phyloP scores from a whole-genome alignment of 257 asterid species.

The Solanum etuberosum region DNA sequence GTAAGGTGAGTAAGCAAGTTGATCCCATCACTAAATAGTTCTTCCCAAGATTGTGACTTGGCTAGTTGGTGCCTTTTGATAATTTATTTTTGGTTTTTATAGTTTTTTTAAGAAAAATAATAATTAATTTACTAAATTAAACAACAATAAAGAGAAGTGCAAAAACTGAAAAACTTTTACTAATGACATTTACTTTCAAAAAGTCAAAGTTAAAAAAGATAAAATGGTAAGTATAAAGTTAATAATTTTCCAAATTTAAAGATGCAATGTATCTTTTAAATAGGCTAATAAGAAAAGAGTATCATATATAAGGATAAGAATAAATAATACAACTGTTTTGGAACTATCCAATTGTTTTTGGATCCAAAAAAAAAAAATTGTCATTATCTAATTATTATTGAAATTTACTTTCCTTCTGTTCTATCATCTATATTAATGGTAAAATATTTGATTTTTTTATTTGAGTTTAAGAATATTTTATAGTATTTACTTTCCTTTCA shows the following conservation, averaged over 20 bases:
- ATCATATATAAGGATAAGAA: not conserved
- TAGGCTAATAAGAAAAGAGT: not conserved
- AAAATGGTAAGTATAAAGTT: not conserved
- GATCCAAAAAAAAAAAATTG: not conserved
- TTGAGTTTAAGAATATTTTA: not conserved
- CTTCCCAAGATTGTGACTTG: not conserved
- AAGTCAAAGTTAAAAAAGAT: not conserved
- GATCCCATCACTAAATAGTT: not conserved
- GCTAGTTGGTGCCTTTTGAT: not conserved
- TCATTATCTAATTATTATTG: not conserved
- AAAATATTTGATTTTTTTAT: accelerated
- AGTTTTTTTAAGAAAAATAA: not conserved
- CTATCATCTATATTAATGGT: not conserved
- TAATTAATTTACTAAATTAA: not conserved
- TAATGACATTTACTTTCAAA: not conserved
- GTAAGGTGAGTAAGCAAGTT: not conserved
- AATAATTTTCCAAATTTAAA: not conserved
- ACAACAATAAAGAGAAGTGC: not conserved
- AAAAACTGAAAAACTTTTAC: not conserved
- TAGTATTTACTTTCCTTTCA: not conserved
- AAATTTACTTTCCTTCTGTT: not conserved
- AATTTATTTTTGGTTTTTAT: not conserved
- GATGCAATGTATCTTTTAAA: not conserved
- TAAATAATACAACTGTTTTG: not conserved
- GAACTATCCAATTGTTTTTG: not conserved